Evolutionary conservation across 352 stramenopile genomes (phyloP).

Genomic region (Globisporangium cystogenes): DNA sequence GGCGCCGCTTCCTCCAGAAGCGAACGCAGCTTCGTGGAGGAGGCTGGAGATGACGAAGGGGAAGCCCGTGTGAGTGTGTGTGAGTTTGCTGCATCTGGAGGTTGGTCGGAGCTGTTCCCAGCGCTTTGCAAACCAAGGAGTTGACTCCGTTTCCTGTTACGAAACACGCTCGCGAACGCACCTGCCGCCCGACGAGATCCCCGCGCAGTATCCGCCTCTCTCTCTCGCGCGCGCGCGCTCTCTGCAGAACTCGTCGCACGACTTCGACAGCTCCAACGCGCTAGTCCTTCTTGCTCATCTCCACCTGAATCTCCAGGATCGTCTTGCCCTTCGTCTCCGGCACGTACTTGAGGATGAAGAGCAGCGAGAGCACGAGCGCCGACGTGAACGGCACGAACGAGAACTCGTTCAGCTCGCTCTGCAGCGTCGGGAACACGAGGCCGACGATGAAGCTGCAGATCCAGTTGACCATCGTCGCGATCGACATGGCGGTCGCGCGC

Average conservation of each 20-base stretch:
- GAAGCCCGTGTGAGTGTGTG: too few species aligned
- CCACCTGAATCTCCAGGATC: conserved; percentile 60
- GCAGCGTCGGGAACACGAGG: conserved; percentile 90
- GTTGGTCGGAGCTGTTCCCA: too few species aligned
- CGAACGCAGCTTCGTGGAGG: conserved; percentile 2
- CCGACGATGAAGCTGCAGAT: conserved; percentile 94
- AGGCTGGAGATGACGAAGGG: too few species aligned
- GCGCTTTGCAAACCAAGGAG: too few species aligned
- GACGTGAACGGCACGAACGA: conserved; percentile 89
- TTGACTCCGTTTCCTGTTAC: too few species aligned
- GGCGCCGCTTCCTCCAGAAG: neutral
- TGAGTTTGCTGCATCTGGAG: too few species aligned
- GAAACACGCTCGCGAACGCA: neutral
- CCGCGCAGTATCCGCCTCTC: too few species aligned
- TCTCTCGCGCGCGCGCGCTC: too few species aligned
- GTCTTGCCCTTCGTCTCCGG: conserved; percentile 90
- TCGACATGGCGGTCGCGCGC: conserved; percentile 86
- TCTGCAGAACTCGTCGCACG: neutral
- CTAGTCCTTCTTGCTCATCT: conserved; percentile 32
- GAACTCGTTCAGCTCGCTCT: conserved; percentile 78
- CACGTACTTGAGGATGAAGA: conserved; percentile 81
- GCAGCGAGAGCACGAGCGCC: conserved; percentile 66
- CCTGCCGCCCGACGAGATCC: too few species aligned
- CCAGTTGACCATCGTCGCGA: conserved; percentile 95
- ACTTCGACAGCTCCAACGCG: neutral